Evolutionary conservation across 768 basidiomycete genomes (phyloP).

Genomic region (Tephrocybe sp.): DNA sequence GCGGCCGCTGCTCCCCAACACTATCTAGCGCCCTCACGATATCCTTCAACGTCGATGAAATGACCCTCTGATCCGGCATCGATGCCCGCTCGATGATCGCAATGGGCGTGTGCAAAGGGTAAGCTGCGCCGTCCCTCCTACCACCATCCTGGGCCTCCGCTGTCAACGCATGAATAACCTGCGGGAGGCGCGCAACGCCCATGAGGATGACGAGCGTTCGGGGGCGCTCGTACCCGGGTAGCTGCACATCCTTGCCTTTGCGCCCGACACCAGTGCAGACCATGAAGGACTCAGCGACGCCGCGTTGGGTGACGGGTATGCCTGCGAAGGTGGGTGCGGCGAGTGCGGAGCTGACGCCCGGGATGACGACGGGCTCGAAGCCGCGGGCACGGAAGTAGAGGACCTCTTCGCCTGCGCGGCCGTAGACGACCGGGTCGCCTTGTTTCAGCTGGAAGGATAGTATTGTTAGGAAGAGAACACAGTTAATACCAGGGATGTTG

Average conservation of each 20-base stretch:
- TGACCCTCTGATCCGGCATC: constrained; percentile 87
- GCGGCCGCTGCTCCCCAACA: constrained; percentile 85
- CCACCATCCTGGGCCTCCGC: constrained; percentile 20
- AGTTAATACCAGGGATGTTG: constrained; percentile 8
- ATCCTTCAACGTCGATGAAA: constrained; percentile 74
- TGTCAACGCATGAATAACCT: constrained; percentile 66
- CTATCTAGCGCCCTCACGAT: constrained; percentile 72
- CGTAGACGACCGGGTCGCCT: constrained; percentile 95
- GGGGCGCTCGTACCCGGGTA: constrained; percentile 86
- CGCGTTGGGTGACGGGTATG: constrained; percentile 94
- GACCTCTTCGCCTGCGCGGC: constrained; percentile 92
- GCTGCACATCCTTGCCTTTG: constrained; percentile 72
- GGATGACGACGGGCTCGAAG: constrained; percentile 81
- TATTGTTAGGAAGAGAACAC: background rate
- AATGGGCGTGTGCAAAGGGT: constrained; percentile 79
- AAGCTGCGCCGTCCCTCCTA: constrained; percentile 42
- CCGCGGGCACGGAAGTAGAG: constrained; percentile 88
- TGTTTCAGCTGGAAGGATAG: constrained; percentile 74
- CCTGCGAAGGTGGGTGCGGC: constrained; percentile 88
- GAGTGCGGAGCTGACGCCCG: constrained; percentile 87
- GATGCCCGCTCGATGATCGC: constrained; percentile 95
- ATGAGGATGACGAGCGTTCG: constrained; percentile 87
- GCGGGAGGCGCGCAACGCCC: constrained; percentile 86
- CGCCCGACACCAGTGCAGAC: constrained; percentile 95
- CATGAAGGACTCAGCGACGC: constrained; percentile 85